Evolutionary conservation across 768 basidiomycete species (phyloP).

Genomic region (Neoboletus subvelutipes): DNA sequence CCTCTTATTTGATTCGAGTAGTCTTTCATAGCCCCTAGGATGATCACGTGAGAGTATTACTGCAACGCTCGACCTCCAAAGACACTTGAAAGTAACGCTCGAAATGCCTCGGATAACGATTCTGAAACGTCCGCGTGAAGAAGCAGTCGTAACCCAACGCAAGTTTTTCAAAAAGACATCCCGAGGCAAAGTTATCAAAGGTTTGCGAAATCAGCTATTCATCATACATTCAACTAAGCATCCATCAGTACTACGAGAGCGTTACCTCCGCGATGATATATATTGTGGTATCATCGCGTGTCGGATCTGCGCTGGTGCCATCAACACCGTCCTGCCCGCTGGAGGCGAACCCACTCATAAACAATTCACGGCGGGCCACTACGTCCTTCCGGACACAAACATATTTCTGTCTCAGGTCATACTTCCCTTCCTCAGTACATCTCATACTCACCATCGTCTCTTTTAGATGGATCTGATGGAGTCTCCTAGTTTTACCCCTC

Average conservation of each 20-base stretch:
- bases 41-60: conserved; percentile 9
- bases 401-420: conserved; percentile 82
- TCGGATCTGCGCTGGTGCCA: conserved; percentile 49
- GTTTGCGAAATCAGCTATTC: conserved; percentile 38
- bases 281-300: conserved; percentile 81
- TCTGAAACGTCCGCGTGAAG: conserved; percentile 65
- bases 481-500: conserved; percentile 67
- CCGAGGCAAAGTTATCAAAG: conserved; percentile 90
- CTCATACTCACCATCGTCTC: conserved; percentile 1
- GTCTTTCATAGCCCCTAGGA: not conserved
- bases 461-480: conserved; percentile 91
- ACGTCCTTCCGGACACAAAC: conserved; percentile 91
- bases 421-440: not conserved
- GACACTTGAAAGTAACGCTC: not conserved
- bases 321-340: conserved; percentile 52
- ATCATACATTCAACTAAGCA: not conserved
- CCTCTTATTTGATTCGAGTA: not conserved
- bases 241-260: conserved; percentile 77
- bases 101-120: conserved; percentile 64
- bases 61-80: not conserved
- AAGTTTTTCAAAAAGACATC: conserved; percentile 98
- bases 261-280: conserved; percentile 92
- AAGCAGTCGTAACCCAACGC: conserved; percentile 75
- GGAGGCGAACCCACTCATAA: conserved; percentile 59
- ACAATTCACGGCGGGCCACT: conserved; percentile 66